Percentiles rank a stretch among this genome's conserved stretches.
These are phyloP conservation scores for Boletellus ananas DNA, from an alignment of 768 basidiomycete genomes.

Conservation along the genomic window DNA sequence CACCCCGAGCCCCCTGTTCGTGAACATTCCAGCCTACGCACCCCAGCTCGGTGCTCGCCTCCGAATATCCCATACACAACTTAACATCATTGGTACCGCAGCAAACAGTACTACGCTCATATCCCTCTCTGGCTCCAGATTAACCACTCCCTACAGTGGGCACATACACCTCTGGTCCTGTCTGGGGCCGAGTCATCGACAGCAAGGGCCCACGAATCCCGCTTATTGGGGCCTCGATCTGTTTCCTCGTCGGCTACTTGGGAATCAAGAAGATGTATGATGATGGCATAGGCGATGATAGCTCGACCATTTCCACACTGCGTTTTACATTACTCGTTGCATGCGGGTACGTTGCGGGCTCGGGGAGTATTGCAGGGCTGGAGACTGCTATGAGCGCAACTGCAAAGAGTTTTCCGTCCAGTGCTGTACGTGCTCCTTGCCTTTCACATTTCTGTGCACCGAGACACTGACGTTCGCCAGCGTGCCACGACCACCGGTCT, in stretches of 20 bases:
- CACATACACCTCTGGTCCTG: conserved; percentile 71
- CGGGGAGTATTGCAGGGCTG: conserved; percentile 72
- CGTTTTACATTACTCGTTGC: conserved; percentile 50
- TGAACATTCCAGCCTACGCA: conserved; percentile 58
- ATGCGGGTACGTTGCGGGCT: conserved; percentile 70
- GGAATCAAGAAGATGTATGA: conserved; percentile 71
- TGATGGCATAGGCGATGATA: conserved; percentile 39
- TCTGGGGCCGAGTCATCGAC: conserved; percentile 81
- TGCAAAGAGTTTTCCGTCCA: conserved; percentile 78
- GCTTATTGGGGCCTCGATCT: conserved; percentile 53
- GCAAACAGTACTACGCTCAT: conserved; percentile 55
- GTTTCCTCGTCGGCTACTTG: conserved; percentile 72
- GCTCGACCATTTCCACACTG: conserved; percentile 37
- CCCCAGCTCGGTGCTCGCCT: conserved; percentile 80
- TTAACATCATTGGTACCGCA: conserved; percentile 75
- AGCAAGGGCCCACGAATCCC: conserved; percentile 67
- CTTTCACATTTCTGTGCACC: background rate
- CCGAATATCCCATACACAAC: conserved; percentile 72
- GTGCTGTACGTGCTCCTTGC: conserved; percentile 43
- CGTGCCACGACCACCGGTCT: conserved; percentile 73
- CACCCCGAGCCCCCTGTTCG: background rate
- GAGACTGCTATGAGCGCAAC: conserved; percentile 70
- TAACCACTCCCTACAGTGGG: conserved; percentile 50
- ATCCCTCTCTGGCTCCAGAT: background rate
- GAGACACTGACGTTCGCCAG: conserved; percentile 31